Base-by-base conservation (phyloP, 78 protist species). In the Protostelium mycophagum region DNA sequence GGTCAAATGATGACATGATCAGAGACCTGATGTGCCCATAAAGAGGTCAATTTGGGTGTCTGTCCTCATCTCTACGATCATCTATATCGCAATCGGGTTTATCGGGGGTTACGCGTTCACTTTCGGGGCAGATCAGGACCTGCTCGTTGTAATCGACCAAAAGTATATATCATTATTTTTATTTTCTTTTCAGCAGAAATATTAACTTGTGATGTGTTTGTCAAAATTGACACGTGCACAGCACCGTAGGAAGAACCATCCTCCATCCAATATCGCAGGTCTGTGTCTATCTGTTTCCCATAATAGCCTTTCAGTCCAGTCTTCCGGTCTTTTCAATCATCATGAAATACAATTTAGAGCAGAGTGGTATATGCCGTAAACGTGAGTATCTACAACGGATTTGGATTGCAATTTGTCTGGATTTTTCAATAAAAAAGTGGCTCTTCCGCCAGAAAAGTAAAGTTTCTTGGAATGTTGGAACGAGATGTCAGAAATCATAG, bases 321-420 rank as follows among this genome's bases (percentile, higher is more conserved):
- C 86, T 91, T 36, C 89, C 93, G n/a, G 88, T 91, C 28, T 87
- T 86, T 29, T 86, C 89, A 10, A 91, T 91, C 88, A 87, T 91
- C 37, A 51, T 91, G 83, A 36, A 85, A 38, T 91, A 91, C 85
- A 91, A 91, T 36, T 87, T 91, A 37, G 28, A 87, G 88, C 86
- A 86, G 85, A 91, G 87, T 35, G 35, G 37, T 1, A 84, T 88
- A 28, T 88, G 90, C 83, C 9, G 25, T 35, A 83, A 0, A n/a
- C 36, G 73, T 51, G 73, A 51, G 73, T 51, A 16, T 5, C 31
- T 51, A 25, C 31, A 51, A 25, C 16, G 73, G 5, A 51, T 5
- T 25, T 5, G 73, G 16, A 16, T 25, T 25, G 73, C 73, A n/a
- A n/a, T n/a, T n/a, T n/a, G n/a, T n/a, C n/a, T n/a, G n/a, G n/a